Base-by-base conservation (phyloP, 192 early-diverging fungal species). In the Phlyctochytrium planicorne region DNA sequence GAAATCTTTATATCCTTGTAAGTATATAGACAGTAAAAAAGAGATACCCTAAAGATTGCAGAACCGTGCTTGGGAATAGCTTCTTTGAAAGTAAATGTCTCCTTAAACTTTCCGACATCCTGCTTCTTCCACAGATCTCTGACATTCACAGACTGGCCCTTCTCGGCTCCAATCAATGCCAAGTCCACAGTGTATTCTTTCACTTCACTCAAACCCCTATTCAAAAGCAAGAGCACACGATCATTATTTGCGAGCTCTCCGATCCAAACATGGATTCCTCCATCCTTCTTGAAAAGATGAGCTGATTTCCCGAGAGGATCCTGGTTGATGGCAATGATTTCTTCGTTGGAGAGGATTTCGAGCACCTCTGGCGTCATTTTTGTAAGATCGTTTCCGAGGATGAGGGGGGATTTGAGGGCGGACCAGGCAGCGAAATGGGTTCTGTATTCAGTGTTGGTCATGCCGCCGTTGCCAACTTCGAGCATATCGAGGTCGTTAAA, bases 291-390 rank as follows among this genome's bases (percentile, higher is more conserved):
- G 32, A 52, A 24, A 1, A 57, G 27, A 6, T 29, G 16, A 3
- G 76, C 79, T 23, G 69, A 33, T 30, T 53, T 60, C 29, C 84
- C 85, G 0, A 87, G 69, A 6, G 75, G 56, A 64, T 89, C 87
- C 72, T 89, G 87, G 52, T 86, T 86, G 57, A 89, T 65, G 3
- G 75, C 80, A 62, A 89, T 86, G 27, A 87, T 74, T 24, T 87
- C 80, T 12, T 47, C 32, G 67, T 85, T 80, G 12, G 52, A 57
- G 0, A 86, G n/a, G 35, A 83, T 82, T 24, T 52, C 52, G n/a
- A 68, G 17, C 16, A 65, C 60, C 1, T 33, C 37, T 1, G 62
- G 23, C 3, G 56, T 64, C 63, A 53, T 78, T 37, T 31, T 75
- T 57, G 66, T 69, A 25, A 87, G 74, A 67, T 84, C 77, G 65